phyloP scores from a whole-genome alignment of 2,329 filamentous ascomycete species.

The Colletotrichum orchidophilum region DNA sequence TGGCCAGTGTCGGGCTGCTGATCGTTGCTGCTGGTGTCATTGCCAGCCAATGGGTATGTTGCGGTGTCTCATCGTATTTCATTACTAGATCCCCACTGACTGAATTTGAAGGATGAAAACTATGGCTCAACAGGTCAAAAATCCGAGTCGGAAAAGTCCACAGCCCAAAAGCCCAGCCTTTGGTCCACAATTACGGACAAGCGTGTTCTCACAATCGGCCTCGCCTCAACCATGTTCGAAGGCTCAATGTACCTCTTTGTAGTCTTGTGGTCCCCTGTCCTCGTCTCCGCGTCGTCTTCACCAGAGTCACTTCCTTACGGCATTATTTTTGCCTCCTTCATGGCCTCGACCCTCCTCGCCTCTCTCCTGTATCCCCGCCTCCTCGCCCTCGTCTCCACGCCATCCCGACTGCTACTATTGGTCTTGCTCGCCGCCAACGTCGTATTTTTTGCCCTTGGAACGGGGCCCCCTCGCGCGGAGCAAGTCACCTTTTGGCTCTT shows the following conservation, averaged over 20 bases:
- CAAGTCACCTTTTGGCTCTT: slow-evolving; percentile 61
- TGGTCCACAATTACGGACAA: slow-evolving; percentile 48
- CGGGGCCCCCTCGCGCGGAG: slow-evolving; percentile 44
- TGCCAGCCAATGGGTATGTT: slow-evolving; percentile 54
- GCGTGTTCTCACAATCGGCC: slow-evolving; percentile 57
- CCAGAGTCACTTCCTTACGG: slow-evolving; percentile 51
- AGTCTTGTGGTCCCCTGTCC: slow-evolving; percentile 66
- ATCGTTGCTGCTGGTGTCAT: slow-evolving; percentile 55
- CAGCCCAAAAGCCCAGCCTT: slow-evolving; percentile 32
- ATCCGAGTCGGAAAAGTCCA: background rate
- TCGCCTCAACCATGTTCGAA: slow-evolving; percentile 66
- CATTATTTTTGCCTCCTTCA: slow-evolving; percentile 66
- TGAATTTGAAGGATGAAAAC: slow-evolving; percentile 54
- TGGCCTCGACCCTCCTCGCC: slow-evolving; percentile 68
- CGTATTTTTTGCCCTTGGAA: slow-evolving; percentile 47
- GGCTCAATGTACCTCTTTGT: slow-evolving; percentile 69
- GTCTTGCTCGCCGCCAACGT: slow-evolving; percentile 49
- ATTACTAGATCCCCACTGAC: background rate
- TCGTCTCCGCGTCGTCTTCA: slow-evolving; percentile 48
- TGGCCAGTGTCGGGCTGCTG: slow-evolving; percentile 49
- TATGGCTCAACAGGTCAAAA: slow-evolving; percentile 48
- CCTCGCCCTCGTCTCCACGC: slow-evolving; percentile 25
- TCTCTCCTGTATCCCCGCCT: slow-evolving; percentile 57
- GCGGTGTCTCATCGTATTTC: background rate
- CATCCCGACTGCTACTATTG: slow-evolving; percentile 43